phyloP scores from a whole-genome alignment of 768 basidiomycete genomes.

The Candolleomyces efflorescens region DNA sequence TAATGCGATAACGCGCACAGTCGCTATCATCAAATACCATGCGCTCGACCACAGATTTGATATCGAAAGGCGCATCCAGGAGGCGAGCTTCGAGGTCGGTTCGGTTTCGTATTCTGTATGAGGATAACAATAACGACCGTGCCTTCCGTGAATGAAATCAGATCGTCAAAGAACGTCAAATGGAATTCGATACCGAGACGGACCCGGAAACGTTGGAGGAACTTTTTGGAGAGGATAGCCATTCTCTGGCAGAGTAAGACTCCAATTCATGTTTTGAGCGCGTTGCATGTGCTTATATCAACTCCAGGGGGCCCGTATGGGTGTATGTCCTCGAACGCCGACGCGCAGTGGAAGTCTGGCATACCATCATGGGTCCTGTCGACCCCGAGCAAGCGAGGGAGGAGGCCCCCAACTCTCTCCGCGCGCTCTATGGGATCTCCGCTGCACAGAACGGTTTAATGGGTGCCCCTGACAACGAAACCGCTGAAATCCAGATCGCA shows the following conservation, averaged over 20 bases:
- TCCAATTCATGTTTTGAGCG: not conserved
- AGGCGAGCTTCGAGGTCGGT: slow-evolving; percentile 78
- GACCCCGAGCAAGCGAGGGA: slow-evolving; percentile 55
- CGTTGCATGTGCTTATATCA: slow-evolving; percentile 6
- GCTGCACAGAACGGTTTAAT: slow-evolving; percentile 61
- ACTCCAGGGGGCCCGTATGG: slow-evolving; percentile 77
- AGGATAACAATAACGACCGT: slow-evolving; percentile 7
- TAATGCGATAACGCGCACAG: slow-evolving; percentile 51
- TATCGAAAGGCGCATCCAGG: slow-evolving; percentile 74
- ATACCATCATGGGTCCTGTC: slow-evolving; percentile 66
- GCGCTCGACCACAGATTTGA: slow-evolving; percentile 71
- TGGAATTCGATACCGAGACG: slow-evolving; percentile 83
- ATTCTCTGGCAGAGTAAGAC: slow-evolving; percentile 73
- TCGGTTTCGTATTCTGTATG: not conserved
- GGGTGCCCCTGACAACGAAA: slow-evolving; percentile 60
- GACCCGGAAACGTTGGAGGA: slow-evolving; percentile 78
- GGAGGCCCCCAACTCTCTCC: slow-evolving; percentile 61
- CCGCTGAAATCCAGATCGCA: slow-evolving; percentile 76
- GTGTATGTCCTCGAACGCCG: slow-evolving; percentile 85
- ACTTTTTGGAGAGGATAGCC: slow-evolving; percentile 74
- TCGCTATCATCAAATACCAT: slow-evolving; percentile 82
- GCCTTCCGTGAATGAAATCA: slow-evolving; percentile 20
- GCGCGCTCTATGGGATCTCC: slow-evolving; percentile 62
- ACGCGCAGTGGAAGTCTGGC: slow-evolving; percentile 76
- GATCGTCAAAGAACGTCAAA: slow-evolving; percentile 86